Percentiles rank a stretch among this genome's conserved stretches.
These are phyloP conservation scores for Collybia mongolica DNA, from an alignment of 768 basidiomycete species.

Conservation along the genomic window DNA sequence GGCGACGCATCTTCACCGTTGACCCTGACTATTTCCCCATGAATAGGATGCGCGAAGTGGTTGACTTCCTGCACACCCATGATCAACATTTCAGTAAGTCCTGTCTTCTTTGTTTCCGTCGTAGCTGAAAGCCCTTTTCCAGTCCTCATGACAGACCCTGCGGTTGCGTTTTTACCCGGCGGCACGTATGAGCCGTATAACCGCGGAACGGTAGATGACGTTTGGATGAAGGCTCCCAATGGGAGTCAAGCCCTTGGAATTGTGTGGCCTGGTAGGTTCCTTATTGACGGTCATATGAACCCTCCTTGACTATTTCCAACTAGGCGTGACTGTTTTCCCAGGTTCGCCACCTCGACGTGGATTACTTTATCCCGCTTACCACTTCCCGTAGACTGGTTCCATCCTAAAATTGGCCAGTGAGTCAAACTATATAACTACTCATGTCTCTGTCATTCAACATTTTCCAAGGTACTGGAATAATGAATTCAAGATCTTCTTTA, in stretches of 20 bases:
- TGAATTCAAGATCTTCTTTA: constrained; percentile 59
- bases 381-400: constrained; percentile 54
- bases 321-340: constrained; percentile 58
- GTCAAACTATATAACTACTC: constrained; percentile 8
- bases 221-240: constrained; percentile 64
- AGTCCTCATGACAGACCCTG: constrained; percentile 79
- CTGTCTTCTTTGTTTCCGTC: background rate
- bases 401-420: constrained; percentile 47
- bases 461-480: constrained; percentile 55
- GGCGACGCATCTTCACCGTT: constrained; percentile 65
- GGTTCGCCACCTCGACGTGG: constrained; percentile 27
- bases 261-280: constrained; percentile 59
- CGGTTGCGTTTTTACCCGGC: constrained; percentile 51
- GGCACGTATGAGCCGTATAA: constrained; percentile 52
- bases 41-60: constrained; percentile 63
- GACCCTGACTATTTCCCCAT: constrained; percentile 70
- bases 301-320: background rate
- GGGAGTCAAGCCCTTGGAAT: constrained; percentile 56
- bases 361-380: background rate
- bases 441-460: background rate
- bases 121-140: background rate
- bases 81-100: constrained; percentile 53
- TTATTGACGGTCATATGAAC: constrained; percentile 8
- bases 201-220: constrained; percentile 47
- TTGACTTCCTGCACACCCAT: constrained; percentile 56